Base-by-base conservation (phyloP, 176 grass and related monocot genomes). In the Ampelocalamus luodianensis region DNA sequence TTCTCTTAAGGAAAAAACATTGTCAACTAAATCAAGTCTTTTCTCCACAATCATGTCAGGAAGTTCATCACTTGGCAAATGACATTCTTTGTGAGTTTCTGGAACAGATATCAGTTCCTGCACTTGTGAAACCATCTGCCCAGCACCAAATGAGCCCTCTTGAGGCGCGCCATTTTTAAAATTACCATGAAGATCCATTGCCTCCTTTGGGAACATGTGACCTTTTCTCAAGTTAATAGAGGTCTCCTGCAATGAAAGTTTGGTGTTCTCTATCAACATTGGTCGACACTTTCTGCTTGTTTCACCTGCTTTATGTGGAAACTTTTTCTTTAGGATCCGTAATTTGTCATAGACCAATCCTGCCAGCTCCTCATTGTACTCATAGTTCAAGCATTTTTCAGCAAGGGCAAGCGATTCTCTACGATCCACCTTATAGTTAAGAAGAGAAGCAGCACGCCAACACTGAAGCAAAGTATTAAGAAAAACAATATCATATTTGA, bases 381-480 rank as follows among this genome's bases (percentile, higher is more conserved):
- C 84, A 83, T 88, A 95, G 3, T 90, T 87, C 51, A 98, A 91
- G 64, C 68, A 43, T 73, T 88, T 79, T 48, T 79, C 83, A 80
- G 95, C 91, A 90, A 93, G 87, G 71, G 79, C 79, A 74, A 89
- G 73, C 4, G 91, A 89, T 83, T 93, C 88, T 64, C 54, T 32
- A 66, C 32, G 90, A 79, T 93, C 89, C 59, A 98, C 27, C 62
- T 91, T 90, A 53, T 85, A 90, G 27, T 95, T 91, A 22, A 85
- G 89, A 72, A 89, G 27, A 87, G 87, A 95, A 48, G 92, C 89
- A 91, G 90, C 93, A 77, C 56, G 75, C 95, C 93, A 98, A 76
- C 93, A 98, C 95, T 98, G 70, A 77, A 88, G 56, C n/a, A 77
- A 18, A 86, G 71, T 20, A 85, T 54, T 58, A 43, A 56, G 76